These are phyloP conservation scores for Collybia sp. DNA, from an alignment of 768 basidiomycete species.

Conservation along the genomic window DNA sequence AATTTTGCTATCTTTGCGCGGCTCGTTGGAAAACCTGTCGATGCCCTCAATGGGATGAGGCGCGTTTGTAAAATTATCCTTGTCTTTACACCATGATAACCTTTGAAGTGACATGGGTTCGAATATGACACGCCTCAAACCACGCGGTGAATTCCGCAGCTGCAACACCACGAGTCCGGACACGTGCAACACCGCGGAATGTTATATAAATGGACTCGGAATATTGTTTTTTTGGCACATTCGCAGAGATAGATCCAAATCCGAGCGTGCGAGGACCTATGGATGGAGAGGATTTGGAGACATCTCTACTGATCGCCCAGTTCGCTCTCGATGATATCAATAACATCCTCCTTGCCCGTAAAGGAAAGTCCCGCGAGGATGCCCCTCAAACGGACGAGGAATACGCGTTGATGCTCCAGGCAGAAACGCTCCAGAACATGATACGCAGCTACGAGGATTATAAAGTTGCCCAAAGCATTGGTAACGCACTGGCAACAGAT, in stretches of 20 bases:
- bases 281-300: too few relatives aligned
- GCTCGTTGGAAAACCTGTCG: conserved; percentile 56
- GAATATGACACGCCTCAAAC: too few relatives aligned
- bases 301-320: conserved; percentile 6
- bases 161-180: too few relatives aligned
- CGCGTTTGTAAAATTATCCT: background rate
- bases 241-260: too few relatives aligned
- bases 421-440: conserved; percentile 5
- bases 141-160: too few relatives aligned
- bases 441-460: conserved; percentile 7
- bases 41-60: conserved; percentile 66
- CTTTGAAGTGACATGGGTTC: too few relatives aligned
- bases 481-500: conserved; percentile 11
- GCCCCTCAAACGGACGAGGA: conserved; percentile 14
- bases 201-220: too few relatives aligned
- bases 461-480: conserved; percentile 11
- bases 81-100: background rate
- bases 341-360: conserved; percentile 10
- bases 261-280: too few relatives aligned
- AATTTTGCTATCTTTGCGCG: conserved; percentile 68
- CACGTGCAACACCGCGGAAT: too few relatives aligned
- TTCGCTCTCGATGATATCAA: conserved; percentile 6
- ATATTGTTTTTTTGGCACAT: too few relatives aligned
- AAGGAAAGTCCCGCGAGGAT: conserved; percentile 15
- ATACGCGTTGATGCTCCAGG: conserved; percentile 10